phyloP scores from a whole-genome alignment of 2,329 filamentous ascomycete genomes.

The Pestalotiopsis sp. region DNA sequence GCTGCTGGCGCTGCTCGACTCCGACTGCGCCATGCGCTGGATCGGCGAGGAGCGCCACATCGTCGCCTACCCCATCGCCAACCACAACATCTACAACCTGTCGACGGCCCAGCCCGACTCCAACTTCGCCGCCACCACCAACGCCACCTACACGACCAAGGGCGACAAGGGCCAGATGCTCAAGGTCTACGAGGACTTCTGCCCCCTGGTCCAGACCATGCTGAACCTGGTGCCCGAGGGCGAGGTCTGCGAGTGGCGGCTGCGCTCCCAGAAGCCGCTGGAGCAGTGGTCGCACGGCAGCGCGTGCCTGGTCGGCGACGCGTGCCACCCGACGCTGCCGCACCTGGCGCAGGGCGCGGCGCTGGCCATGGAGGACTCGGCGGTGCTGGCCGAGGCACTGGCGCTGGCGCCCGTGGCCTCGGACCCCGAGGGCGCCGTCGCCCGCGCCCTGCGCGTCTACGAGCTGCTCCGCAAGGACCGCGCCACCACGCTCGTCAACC shows the following conservation, averaged over 20 bases:
- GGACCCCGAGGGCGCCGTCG: slow-evolving; percentile 39
- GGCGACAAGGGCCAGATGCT: slow-evolving; percentile 64
- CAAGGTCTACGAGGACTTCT: slow-evolving; percentile 63
- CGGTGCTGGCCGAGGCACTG: slow-evolving; percentile 57
- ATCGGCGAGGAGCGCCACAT: slow-evolving; percentile 76
- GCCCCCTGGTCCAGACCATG: slow-evolving; percentile 59
- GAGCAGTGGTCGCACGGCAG: slow-evolving; percentile 59
- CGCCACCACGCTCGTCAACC: slow-evolving; percentile 52
- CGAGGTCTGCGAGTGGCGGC: slow-evolving; percentile 66
- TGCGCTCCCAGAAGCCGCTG: slow-evolving; percentile 59
- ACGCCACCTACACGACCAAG: slow-evolving; percentile 63
- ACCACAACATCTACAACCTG: slow-evolving; percentile 66
- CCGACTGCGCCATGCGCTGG: slow-evolving; percentile 71
- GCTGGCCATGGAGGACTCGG: slow-evolving; percentile 69
- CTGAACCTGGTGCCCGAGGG: slow-evolving; percentile 62
- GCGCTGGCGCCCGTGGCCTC: slow-evolving; percentile 33
- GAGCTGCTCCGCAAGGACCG: slow-evolving; percentile 59
- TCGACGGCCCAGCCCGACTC: slow-evolving; percentile 63
- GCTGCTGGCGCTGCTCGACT: slow-evolving; percentile 66
- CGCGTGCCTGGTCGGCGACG: slow-evolving; percentile 62
- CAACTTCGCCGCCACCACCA: slow-evolving; percentile 59
- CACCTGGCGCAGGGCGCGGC: slow-evolving; percentile 69
- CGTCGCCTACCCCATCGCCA: slow-evolving; percentile 74
- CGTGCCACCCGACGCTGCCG: slow-evolving; percentile 68
- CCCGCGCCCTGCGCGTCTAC: slow-evolving; percentile 54